Conservation (phyloP, 1,284 basidiomycete genomes). For the Irpex sp. region DNA sequence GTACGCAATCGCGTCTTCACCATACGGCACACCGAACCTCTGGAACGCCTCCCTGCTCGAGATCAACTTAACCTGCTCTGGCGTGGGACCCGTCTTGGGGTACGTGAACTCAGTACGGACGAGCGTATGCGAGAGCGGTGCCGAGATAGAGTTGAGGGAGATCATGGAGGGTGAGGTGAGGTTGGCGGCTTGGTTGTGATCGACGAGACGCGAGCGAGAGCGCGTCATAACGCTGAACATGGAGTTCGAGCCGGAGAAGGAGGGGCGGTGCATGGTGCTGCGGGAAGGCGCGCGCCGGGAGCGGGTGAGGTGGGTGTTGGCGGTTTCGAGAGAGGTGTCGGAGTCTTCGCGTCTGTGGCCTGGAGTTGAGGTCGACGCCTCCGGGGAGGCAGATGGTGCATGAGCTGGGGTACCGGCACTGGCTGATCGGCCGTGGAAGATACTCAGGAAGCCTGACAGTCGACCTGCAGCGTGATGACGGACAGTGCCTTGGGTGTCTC, state of each 20-base stretch:
- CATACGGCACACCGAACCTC: slow-evolving; percentile 49
- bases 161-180: slow-evolving; percentile 40
- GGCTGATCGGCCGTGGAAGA: slow-evolving; percentile 22
- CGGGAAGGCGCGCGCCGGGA: slow-evolving; percentile 18
- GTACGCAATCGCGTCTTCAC: slow-evolving; percentile 42
- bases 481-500: neutral
- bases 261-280: slow-evolving; percentile 10
- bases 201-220: slow-evolving; percentile 22
- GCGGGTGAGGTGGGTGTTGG: slow-evolving; percentile 14
- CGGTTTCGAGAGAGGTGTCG: slow-evolving; percentile 16
- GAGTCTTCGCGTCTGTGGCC: slow-evolving; percentile 20
- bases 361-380: slow-evolving; percentile 2
- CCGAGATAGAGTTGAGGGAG: slow-evolving; percentile 43
- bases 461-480: slow-evolving; percentile 13
- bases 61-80: slow-evolving; percentile 50
- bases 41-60: slow-evolving; percentile 42
- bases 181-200: slow-evolving; percentile 6
- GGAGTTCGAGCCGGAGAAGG: slow-evolving; percentile 28
- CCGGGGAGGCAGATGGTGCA: slow-evolving; percentile 6
- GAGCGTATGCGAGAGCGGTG: slow-evolving; percentile 48
- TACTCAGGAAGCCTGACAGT: slow-evolving; percentile 20
- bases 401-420: slow-evolving; percentile 2
- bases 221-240: slow-evolving; percentile 27
- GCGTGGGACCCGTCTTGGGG: slow-evolving; percentile 45
- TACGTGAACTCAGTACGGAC: slow-evolving; percentile 46